Evolutionary conservation across 2,329 filamentous ascomycete genomes (phyloP).

Genomic region (Biscogniauxia mediterranea): DNA sequence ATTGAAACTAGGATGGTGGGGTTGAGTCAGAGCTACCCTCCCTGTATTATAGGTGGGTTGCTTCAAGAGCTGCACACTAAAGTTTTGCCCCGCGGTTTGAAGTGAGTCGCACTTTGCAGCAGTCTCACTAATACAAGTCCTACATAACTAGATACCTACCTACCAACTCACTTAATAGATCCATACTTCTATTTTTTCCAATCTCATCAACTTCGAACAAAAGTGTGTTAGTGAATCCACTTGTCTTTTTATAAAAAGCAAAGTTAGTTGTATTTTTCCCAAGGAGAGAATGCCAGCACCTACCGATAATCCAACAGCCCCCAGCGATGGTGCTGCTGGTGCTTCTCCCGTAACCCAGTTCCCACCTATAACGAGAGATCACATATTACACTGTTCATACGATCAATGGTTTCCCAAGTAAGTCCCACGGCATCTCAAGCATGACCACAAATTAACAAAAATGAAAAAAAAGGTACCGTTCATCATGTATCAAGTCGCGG

Average conservation of each 20-base stretch:
- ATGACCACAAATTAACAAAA: background rate
- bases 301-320: constrained; percentile 21
- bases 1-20: constrained; percentile 12
- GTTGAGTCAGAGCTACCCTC: constrained; percentile 12
- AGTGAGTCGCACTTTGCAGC: constrained; percentile 2
- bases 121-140: background rate
- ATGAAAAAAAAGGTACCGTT: constrained; percentile 61
- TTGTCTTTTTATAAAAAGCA: no score
- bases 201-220: no score
- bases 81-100: constrained; percentile 13
- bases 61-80: background rate
- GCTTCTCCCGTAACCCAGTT: constrained; percentile 47
- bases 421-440: constrained; percentile 15
- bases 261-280: background rate
- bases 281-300: constrained; percentile 24
- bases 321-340: constrained; percentile 16
- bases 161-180: background rate
- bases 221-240: no score
- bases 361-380: constrained; percentile 77
- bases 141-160: no score
- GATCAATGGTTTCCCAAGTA: constrained; percentile 84
- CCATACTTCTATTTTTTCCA: background rate
- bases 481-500: constrained; percentile 79
- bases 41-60: background rate
- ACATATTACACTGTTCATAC: constrained; percentile 94